Percentiles rank a stretch among this genome's conserved stretches.
Conservation (phyloP, 2,329 filamentous ascomycete species). For the Stemphylium lycopersici region DNA sequence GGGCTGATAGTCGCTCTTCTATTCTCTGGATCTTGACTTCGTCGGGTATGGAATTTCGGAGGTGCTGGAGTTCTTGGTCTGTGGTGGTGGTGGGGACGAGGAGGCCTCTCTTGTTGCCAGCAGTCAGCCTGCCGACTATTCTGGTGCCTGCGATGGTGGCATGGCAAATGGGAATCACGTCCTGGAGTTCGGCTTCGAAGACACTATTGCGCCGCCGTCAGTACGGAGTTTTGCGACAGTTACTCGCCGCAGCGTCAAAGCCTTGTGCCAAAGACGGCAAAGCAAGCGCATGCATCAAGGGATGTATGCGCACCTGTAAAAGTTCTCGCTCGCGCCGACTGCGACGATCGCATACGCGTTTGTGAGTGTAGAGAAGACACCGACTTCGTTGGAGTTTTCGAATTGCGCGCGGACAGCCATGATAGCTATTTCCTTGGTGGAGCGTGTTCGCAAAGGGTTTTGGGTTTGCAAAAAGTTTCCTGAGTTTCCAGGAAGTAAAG, state of each 20-base stretch:
- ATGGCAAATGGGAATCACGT: slow-evolving; percentile 95
- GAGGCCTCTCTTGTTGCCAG: slow-evolving; percentile 95
- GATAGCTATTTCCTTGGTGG: slow-evolving; percentile 27
- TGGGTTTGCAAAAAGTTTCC: not conserved
- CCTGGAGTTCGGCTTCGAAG: slow-evolving; percentile 96
- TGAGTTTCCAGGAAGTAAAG: not conserved
- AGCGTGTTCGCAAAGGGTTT: slow-evolving; percentile 1
- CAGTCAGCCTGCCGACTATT: slow-evolving; percentile 93
- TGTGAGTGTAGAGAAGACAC: slow-evolving; percentile 94
- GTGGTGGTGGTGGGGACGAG: slow-evolving; percentile 95
- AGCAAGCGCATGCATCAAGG: not conserved
- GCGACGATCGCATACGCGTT: slow-evolving; percentile 97
- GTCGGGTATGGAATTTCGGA: slow-evolving; percentile 93
- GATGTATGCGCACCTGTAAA: slow-evolving; percentile 72
- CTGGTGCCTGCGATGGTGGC: slow-evolving; percentile 95
- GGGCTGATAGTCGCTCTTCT: slow-evolving; percentile 92
- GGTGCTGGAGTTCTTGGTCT: slow-evolving; percentile 96
- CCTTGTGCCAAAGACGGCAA: not conserved
- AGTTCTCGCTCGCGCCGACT: slow-evolving; percentile 95
- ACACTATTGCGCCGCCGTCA: slow-evolving; percentile 62
- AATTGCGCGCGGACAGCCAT: slow-evolving; percentile 69
- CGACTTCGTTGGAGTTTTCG: slow-evolving; percentile 93
- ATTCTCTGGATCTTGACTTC: slow-evolving; percentile 93
- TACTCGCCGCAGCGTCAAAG: not conserved
- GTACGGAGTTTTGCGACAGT: slow-evolving; percentile 4